Percentiles rank a stretch among this genome's conserved stretches.
These are phyloP conservation scores for Beverwykella pulmonaria DNA, from an alignment of 495 filamentous ascomycete species.

Conservation along the genomic window DNA sequence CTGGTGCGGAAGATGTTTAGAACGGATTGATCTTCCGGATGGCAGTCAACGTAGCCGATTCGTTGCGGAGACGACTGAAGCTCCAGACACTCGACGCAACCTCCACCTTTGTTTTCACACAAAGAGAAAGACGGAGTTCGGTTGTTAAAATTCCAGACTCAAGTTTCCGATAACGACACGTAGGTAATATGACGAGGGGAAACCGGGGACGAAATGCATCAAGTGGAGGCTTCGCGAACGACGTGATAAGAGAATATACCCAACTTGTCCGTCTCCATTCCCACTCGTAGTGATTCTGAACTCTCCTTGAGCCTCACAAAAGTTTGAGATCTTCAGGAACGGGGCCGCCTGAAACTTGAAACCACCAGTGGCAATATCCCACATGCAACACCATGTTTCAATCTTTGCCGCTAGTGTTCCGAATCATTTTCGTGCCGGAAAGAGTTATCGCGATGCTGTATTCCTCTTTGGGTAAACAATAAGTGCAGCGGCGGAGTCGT, in stretches of 20 bases:
- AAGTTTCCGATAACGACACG: too few relatives aligned
- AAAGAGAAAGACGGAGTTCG: too few relatives aligned
- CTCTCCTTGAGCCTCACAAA: background rate
- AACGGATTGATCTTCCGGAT: too few relatives aligned
- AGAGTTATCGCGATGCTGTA: background rate
- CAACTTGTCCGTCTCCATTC: too few relatives aligned
- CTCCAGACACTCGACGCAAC: background rate
- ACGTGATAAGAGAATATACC: too few relatives aligned
- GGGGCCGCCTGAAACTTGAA: background rate
- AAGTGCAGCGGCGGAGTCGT: background rate
- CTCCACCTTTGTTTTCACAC: background rate
- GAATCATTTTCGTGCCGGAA: background rate
- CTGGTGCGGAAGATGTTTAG: background rate
- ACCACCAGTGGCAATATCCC: background rate
- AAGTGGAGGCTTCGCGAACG: too few relatives aligned
- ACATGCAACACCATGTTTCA: background rate
- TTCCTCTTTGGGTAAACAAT: background rate
- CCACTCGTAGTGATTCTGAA: background rate
- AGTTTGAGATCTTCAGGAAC: background rate
- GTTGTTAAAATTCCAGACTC: too few relatives aligned
- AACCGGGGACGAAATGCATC: too few relatives aligned
- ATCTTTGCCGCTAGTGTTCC: background rate
- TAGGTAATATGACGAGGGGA: too few relatives aligned
- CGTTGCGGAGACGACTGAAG: background rate
- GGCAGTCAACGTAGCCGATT: too few relatives aligned